Conservation (phyloP, 768 basidiomycete genomes). For the Hygrophorus russula region DNA sequence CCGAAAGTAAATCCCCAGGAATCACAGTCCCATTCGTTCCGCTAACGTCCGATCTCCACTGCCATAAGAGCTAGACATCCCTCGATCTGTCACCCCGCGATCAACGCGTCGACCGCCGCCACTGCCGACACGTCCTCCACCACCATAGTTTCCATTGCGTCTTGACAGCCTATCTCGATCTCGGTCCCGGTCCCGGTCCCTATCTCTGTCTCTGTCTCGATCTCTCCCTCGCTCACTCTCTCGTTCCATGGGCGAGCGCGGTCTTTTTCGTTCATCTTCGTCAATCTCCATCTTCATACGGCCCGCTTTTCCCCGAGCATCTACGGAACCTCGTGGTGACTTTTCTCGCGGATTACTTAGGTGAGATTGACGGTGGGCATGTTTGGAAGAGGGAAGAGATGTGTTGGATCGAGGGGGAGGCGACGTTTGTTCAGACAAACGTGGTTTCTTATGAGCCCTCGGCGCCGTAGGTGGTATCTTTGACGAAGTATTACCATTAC, state of each 20-base stretch:
- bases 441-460: conserved; percentile 70
- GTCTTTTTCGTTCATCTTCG: conserved; percentile 34
- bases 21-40: conserved; percentile 68
- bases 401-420: conserved; percentile 18
- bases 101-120: conserved; percentile 22
- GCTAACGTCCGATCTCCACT: conserved; percentile 70
- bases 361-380: conserved; percentile 4
- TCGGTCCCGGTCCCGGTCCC: conserved; percentile 17
- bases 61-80: conserved; percentile 1
- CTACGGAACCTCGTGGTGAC: conserved; percentile 5
- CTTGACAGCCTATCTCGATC: conserved; percentile 21
- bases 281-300: conserved; percentile 44
- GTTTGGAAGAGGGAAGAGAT: conserved; percentile 12
- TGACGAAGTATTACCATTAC: conserved; percentile 22
- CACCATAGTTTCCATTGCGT: conserved; percentile 34
- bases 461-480: conserved; percentile 71
- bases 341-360: conserved; percentile 8
- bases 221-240: conserved; percentile 29
- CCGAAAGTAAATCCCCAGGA: conserved; percentile 1
- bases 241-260: conserved; percentile 28
- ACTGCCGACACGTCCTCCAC: conserved; percentile 23
- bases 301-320: conserved; percentile 14
- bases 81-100: not conserved
- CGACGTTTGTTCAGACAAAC: conserved; percentile 45
- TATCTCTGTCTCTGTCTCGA: conserved; percentile 21